Conservation (phyloP, 192 early-diverging fungal species). For the Anaeromyces robustus region DNA sequence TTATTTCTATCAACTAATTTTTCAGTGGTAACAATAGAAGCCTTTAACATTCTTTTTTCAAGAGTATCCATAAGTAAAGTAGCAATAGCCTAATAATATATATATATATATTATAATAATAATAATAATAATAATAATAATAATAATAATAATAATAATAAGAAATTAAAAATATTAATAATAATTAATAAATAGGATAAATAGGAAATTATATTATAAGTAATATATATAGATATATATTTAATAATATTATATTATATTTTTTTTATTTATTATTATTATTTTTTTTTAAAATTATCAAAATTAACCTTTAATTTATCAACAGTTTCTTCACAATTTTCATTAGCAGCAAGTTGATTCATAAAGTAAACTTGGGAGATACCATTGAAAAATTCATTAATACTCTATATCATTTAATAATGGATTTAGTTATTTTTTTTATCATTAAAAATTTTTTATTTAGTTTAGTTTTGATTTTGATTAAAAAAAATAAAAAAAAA, state of each 20-base stretch:
- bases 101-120: too few species aligned
- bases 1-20: conserved; percentile 5
- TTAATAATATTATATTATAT: neutral
- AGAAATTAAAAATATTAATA: too few species aligned
- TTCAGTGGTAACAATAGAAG: conserved; percentile 3
- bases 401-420: conserved; percentile 18
- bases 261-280: conserved; percentile 3
- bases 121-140: too few species aligned
- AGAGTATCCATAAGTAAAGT: conserved; percentile 22
- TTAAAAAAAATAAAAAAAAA: neutral
- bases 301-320: conserved; percentile 45
- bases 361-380: conserved; percentile 69
- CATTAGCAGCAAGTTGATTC: conserved; percentile 46
- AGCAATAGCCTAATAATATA: neutral
- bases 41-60: conserved; percentile 17
- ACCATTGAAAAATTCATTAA: conserved; percentile 32
- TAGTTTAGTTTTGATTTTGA: too few species aligned
- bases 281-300: conserved; percentile 11
- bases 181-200: too few species aligned
- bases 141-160: too few species aligned
- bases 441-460: too few species aligned
- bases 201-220: too few species aligned
- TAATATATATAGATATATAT: too few species aligned
- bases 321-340: conserved; percentile 44
- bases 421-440: too few species aligned